phyloP scores from a whole-genome alignment of 768 basidiomycete genomes.

The Bullera alba region DNA sequence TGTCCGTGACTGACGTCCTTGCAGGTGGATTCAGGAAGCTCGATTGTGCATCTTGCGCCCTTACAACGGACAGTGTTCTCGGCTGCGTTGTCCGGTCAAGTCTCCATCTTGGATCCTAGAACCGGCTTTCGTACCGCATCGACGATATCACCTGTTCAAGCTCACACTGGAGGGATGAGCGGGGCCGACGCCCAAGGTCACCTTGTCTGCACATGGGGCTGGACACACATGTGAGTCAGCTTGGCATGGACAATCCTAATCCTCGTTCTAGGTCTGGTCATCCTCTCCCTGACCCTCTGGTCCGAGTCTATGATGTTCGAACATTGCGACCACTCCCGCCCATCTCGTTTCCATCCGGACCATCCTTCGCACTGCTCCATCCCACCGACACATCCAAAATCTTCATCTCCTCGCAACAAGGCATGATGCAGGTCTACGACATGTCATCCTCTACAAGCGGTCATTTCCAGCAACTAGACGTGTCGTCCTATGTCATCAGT shows the following conservation, averaged over 20 bases:
- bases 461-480: slow-evolving; percentile 30
- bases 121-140: slow-evolving; percentile 25
- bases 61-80: slow-evolving; percentile 25
- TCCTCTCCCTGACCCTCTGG: slow-evolving; percentile 80
- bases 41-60: slow-evolving; percentile 30
- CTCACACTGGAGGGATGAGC: slow-evolving; percentile 74
- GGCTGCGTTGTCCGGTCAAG: slow-evolving; percentile 29
- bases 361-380: slow-evolving; percentile 73
- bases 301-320: slow-evolving; percentile 86
- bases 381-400: slow-evolving; percentile 70
- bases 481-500: slow-evolving; percentile 64
- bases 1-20: too few species aligned
- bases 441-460: slow-evolving; percentile 2
- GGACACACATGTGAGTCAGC: slow-evolving; percentile 65
- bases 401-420: slow-evolving; percentile 68
- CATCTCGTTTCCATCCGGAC: slow-evolving; percentile 76
- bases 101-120: slow-evolving; percentile 36
- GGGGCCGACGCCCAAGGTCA: slow-evolving; percentile 74
- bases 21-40: slow-evolving; percentile 20
- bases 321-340: slow-evolving; percentile 75
- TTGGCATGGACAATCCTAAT: not conserved
- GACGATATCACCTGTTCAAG: slow-evolving; percentile 52
- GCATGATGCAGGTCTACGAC: slow-evolving; percentile 79
- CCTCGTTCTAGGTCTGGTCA: slow-evolving; percentile 61
- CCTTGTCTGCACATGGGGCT: slow-evolving; percentile 77